Percentiles rank a stretch among this genome's conserved stretches.
Evolutionary conservation across 169 alveolate species (phyloP).

Genomic region (Condylostoma magnum): DNA sequence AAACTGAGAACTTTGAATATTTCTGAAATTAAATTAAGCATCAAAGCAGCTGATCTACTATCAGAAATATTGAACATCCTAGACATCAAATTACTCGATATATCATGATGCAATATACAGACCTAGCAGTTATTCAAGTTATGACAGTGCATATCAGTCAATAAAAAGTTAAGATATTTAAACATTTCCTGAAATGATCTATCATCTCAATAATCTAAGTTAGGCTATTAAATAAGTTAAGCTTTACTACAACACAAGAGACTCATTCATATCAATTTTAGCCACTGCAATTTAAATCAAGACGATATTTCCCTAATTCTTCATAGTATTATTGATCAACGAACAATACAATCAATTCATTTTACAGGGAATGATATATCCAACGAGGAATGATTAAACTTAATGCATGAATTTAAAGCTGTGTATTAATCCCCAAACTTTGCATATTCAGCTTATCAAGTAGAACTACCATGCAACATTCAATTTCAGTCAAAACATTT

Average conservation of each 20-base stretch:
- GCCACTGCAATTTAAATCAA: background rate
- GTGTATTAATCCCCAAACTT: background rate
- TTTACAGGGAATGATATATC: slow-evolving; percentile 19
- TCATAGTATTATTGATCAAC: background rate
- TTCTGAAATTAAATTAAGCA: too few relatives aligned
- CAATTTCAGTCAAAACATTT: background rate
- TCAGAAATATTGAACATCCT: too few relatives aligned
- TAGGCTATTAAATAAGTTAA: background rate
- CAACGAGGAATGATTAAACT: background rate
- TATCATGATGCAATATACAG: too few relatives aligned
- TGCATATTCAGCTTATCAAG: slow-evolving; percentile 6
- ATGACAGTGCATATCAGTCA: too few relatives aligned
- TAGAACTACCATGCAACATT: background rate
- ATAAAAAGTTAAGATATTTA: background rate
- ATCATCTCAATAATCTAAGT: background rate
- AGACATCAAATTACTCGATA: too few relatives aligned
- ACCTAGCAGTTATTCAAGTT: too few relatives aligned
- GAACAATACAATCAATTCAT: background rate
- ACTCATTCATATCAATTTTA: background rate
- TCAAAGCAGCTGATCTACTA: too few relatives aligned
- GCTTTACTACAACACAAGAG: background rate
- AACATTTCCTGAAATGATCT: slow-evolving; percentile 13
- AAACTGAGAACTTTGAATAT: too few relatives aligned
- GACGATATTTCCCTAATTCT: background rate
- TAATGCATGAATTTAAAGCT: slow-evolving; percentile 12